phyloP scores from a whole-genome alignment of 2,329 filamentous ascomycete species.

The Colletotrichum truncatum region DNA sequence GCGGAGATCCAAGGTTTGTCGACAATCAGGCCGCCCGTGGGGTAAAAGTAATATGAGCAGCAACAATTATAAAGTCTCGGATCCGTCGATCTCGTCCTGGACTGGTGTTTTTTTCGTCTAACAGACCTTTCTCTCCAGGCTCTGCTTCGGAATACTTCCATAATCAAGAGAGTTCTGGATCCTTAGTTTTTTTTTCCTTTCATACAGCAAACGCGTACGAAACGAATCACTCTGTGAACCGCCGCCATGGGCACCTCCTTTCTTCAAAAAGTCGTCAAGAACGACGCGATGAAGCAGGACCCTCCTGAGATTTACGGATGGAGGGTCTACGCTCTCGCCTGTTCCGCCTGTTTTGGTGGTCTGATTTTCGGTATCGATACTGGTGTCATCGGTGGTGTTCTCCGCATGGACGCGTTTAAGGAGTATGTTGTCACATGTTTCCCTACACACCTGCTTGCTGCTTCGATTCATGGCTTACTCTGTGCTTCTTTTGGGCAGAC shows the following conservation, averaged over 20 bases:
- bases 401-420: constrained; percentile 35
- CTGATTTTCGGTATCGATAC: constrained; percentile 37
- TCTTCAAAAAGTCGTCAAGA: constrained; percentile 27
- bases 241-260: constrained; percentile 17
- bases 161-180: not conserved
- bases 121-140: not conserved
- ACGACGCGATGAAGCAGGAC: constrained; percentile 30
- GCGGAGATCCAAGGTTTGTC: not conserved
- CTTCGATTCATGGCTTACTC: constrained; percentile 30
- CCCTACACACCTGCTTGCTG: not conserved
- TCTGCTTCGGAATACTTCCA: not conserved
- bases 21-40: too few species aligned
- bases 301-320: constrained; percentile 30
- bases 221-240: not conserved
- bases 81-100: not conserved
- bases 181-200: not conserved
- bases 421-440: constrained; percentile 29
- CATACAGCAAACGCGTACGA: not conserved
- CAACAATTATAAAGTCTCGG: not conserved
- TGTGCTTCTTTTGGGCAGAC: constrained; percentile 20
- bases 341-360: constrained; percentile 29
- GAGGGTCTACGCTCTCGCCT: constrained; percentile 27
- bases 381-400: constrained; percentile 38
- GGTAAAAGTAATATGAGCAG: too few species aligned
- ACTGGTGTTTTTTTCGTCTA: not conserved